phyloP scores from a whole-genome alignment of 1,139 yeast species.

The Saccharomyces hybrid region DNA sequence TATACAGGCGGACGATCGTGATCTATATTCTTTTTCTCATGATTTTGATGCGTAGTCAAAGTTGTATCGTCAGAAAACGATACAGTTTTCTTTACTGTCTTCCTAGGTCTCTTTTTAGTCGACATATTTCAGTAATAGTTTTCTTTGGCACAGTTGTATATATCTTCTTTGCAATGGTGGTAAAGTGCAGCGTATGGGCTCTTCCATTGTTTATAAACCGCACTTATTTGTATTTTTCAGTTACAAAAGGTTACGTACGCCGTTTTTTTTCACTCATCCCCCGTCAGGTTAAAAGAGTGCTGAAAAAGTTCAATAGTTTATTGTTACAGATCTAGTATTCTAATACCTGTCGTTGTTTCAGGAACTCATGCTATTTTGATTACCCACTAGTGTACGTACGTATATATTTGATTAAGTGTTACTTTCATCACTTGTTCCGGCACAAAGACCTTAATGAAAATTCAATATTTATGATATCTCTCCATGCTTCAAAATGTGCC shows the following conservation, averaged over 20 bases:
- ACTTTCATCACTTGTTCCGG: slow-evolving; percentile 1
- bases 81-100: slow-evolving; percentile 32
- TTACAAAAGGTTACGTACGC: background rate
- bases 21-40: slow-evolving; percentile 22
- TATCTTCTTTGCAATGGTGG: background rate
- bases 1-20: slow-evolving; percentile 29
- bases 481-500: slow-evolving; percentile 55
- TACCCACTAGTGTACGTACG: background rate
- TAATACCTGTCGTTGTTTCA: background rate
- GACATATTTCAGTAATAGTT: slow-evolving; percentile 12
- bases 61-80: slow-evolving; percentile 35
- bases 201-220: background rate
- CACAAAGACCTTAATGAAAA: slow-evolving; percentile 31
- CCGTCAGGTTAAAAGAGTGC: background rate
- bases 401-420: background rate
- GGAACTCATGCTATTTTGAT: background rate
- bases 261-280: background rate
- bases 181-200: background rate
- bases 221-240: background rate
- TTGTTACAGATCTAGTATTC: background rate
- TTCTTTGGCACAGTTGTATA: background rate
- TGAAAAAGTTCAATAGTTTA: background rate
- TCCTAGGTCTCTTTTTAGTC: slow-evolving; percentile 15
- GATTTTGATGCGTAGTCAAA: slow-evolving; percentile 18
- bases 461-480: slow-evolving; percentile 52